Evolutionary conservation across 306 rosid genomes (phyloP), one percentile per base, ranked within the genome.

Genomic region (Castanea sativa): DNA sequence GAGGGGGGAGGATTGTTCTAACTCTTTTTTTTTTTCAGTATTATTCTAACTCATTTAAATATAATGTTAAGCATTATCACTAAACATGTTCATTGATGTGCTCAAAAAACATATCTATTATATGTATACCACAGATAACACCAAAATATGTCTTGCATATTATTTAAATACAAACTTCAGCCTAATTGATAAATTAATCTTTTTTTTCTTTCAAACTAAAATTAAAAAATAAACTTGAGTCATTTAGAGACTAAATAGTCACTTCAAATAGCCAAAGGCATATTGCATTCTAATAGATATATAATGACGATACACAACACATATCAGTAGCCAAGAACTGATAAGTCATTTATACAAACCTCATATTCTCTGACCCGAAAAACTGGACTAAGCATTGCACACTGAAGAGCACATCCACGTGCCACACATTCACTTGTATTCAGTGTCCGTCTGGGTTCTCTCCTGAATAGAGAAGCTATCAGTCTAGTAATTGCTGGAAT

Each of bases 351-450:
- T 38, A 16, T 60, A 89, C 97, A 81, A 73, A 96, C 99, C 98
- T 96, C 97, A 15, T 91, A 96, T 52, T 96, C 99, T 87, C 89
- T 86, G 83, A 91, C 99, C 20, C 91, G 91, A 52, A 88, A 96
- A 80, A 84, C 58, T 9, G 97, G 98, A 84, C 97, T 90, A 14
- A 96, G 98, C 99, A 96, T 96, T 58, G 99, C 99, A 81, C 99
- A 93, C 80, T 90, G 97, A 74, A 96, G 92, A 85, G 98, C 97
- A 74, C 97, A 96, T 76, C 98, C 99, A 70, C 98, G 98, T 76
- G 99, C 98, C 67, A 96, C 99, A 83, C 99, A 96, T 79, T 96
- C 98, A 85, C 99, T 96, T 32, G 97, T 98, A 90, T 96, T 96
- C 82, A 96, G 82, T 77, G 83, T 85, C 65, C 99, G 89, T 74